These are phyloP conservation scores for Candida gigantensis DNA, from an alignment of 1,139 yeast genomes.

Conservation along the genomic window DNA sequence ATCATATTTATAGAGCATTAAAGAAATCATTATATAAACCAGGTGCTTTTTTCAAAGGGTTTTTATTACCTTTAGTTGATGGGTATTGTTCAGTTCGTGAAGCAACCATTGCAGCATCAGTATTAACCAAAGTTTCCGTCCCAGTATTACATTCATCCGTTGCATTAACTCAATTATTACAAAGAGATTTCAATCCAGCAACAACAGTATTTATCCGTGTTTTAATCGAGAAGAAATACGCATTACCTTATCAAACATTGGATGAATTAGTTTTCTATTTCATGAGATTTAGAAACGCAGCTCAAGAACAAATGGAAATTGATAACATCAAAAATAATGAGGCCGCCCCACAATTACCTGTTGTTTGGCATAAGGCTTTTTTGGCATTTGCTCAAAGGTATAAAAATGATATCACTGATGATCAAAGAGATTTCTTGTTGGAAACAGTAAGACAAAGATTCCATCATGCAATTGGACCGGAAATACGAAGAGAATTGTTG, in stretches of 20 bases:
- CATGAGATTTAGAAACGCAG: constrained; percentile 77
- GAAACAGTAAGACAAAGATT: constrained; percentile 90
- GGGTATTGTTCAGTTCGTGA: constrained; percentile 85
- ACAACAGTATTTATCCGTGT: constrained; percentile 88
- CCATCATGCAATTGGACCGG: constrained; percentile 89
- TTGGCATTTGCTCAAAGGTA: constrained; percentile 93
- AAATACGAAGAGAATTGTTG: constrained; percentile 79
- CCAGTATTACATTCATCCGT: constrained; percentile 97
- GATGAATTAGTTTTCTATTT: constrained; percentile 96
- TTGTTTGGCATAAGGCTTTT: constrained; percentile 96
- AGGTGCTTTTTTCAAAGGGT: constrained; percentile 96
- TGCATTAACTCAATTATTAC: constrained; percentile 81
- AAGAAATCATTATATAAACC: constrained; percentile 95
- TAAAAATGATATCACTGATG: constrained; percentile 95
- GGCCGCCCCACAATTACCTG: constrained; percentile 74
- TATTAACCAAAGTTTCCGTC: constrained; percentile 82
- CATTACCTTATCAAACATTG: constrained; percentile 92
- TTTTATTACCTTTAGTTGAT: constrained; percentile 85
- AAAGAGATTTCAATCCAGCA: constrained; percentile 84
- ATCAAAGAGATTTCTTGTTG: constrained; percentile 89
- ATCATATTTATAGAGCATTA: constrained; percentile 87
- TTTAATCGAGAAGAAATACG: constrained; percentile 89
- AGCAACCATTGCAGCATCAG: constrained; percentile 94
- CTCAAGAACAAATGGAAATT: constrained; percentile 35
- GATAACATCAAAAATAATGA: constrained; percentile 31